These are phyloP conservation scores for Sclerotinia minor DNA, from an alignment of 2,329 filamentous ascomycete species.

Conservation along the genomic window DNA sequence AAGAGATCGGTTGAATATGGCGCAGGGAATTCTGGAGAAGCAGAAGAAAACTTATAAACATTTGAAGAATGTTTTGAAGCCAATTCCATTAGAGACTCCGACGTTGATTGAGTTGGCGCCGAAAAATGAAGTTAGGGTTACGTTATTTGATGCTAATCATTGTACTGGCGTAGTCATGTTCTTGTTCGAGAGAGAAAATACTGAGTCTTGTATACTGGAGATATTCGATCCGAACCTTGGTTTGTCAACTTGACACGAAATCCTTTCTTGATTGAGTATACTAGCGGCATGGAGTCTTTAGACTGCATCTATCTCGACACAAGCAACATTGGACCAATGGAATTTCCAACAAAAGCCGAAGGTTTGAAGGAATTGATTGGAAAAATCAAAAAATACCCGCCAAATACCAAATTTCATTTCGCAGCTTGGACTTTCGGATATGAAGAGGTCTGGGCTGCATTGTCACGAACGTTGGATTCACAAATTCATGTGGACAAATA, in stretches of 20 bases:
- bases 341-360: slow-evolving; percentile 65
- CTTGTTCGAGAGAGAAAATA: slow-evolving; percentile 71
- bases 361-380: slow-evolving; percentile 72
- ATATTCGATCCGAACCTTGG: slow-evolving; percentile 83
- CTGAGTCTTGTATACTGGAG: slow-evolving; percentile 82
- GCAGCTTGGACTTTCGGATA: slow-evolving; percentile 92
- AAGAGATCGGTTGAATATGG: slow-evolving; percentile 78
- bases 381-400: slow-evolving; percentile 67
- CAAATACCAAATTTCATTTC: slow-evolving; percentile 78
- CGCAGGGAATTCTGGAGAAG: slow-evolving; percentile 73
- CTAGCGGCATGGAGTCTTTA: slow-evolving; percentile 62
- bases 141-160: slow-evolving; percentile 87
- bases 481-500: slow-evolving; percentile 82
- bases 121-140: slow-evolving; percentile 70
- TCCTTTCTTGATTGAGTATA: slow-evolving; percentile 74
- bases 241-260: slow-evolving; percentile 75
- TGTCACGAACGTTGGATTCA: slow-evolving; percentile 69
- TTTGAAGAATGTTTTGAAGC: slow-evolving; percentile 72
- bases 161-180: slow-evolving; percentile 93
- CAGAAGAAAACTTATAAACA: slow-evolving; percentile 75
- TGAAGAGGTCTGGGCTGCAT: slow-evolving; percentile 85
- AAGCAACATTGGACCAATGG: slow-evolving; percentile 58
- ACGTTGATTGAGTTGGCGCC: slow-evolving; percentile 73
- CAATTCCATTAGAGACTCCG: slow-evolving; percentile 79
- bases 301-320: slow-evolving; percentile 90